phyloP scores from a whole-genome alignment of 2,329 filamentous ascomycete species.

The Diplodia seriata region DNA sequence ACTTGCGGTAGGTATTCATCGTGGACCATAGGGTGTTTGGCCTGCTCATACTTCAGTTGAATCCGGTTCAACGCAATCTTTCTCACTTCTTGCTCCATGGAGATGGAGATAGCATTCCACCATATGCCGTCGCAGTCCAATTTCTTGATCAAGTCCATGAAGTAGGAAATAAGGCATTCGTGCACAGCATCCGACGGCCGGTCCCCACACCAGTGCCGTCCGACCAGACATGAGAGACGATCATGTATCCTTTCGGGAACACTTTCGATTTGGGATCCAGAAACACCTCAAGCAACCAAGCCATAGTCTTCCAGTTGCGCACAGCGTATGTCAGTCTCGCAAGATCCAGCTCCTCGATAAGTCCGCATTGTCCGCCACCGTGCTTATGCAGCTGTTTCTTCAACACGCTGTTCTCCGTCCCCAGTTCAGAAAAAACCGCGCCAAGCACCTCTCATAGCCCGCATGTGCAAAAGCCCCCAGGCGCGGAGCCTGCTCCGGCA shows the following conservation, averaged over 20 bases:
- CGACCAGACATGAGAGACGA: not conserved
- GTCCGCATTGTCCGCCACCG: not conserved
- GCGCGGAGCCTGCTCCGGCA: not conserved
- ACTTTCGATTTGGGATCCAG: not conserved
- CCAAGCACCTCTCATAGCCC: not conserved
- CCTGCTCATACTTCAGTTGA: not conserved
- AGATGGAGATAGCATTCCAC: not conserved
- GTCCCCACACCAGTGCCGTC: not conserved
- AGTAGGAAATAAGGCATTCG: not conserved
- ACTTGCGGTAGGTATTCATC: not conserved
- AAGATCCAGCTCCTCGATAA: not conserved
- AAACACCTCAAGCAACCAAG: not conserved
- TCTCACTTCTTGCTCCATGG: not conserved
- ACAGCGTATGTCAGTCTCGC: not conserved
- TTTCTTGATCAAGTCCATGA: not conserved
- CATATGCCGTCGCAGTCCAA: not conserved
- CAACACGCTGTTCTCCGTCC: not conserved
- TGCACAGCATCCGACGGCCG: not conserved
- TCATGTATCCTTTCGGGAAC: not conserved
- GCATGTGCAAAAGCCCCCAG: not conserved
- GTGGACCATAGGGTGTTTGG: not conserved
- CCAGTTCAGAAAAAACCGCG: not conserved
- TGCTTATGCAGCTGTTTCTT: not conserved
- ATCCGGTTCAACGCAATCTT: not conserved
- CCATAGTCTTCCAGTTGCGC: not conserved